Conservation (phyloP, 352 stramenopile species). For the Phytophthora palmivora region DNA sequence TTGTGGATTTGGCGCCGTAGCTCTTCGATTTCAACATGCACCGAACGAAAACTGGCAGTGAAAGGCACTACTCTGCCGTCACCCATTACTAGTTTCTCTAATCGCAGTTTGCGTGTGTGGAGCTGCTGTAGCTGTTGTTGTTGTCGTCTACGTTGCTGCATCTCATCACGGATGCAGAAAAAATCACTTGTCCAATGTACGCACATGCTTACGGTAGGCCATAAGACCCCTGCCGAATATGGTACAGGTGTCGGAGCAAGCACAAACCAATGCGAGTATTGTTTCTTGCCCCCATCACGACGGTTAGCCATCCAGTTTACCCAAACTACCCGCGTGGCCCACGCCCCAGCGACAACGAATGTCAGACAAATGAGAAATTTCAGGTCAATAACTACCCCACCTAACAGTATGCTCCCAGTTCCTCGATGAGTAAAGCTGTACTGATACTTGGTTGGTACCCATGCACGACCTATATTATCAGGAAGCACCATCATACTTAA, state of each 20-base stretch:
- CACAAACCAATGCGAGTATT: constrained; percentile 15
- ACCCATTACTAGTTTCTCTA: neutral
- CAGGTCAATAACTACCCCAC: constrained; percentile 40
- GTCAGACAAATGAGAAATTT: constrained; percentile 42
- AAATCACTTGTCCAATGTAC: constrained; percentile 47
- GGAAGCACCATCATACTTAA: constrained; percentile 17
- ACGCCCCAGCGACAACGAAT: constrained; percentile 8
- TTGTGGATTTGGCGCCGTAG: constrained; percentile 10
- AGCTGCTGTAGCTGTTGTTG: constrained; percentile 8
- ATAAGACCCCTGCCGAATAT: constrained; percentile 43
- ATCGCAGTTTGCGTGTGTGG: neutral
- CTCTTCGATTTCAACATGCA: constrained; percentile 6
- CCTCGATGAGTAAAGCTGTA: constrained; percentile 26
- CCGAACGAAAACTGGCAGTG: constrained; percentile 11
- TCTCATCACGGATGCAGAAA: constrained; percentile 36
- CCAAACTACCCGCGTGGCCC: constrained; percentile 2
- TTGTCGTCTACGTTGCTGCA: neutral
- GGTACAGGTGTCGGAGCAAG: constrained; percentile 32
- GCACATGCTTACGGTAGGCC: constrained; percentile 36
- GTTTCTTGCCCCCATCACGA: neutral
- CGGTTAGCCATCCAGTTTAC: constrained; percentile 4
- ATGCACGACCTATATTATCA: constrained; percentile 4
- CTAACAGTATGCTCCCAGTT: constrained; percentile 29
- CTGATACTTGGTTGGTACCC: constrained; percentile 19
- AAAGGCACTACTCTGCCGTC: constrained; percentile 18